Conservation (phyloP, 148 eudicot genomes). For the Drosera capensis region DNA sequence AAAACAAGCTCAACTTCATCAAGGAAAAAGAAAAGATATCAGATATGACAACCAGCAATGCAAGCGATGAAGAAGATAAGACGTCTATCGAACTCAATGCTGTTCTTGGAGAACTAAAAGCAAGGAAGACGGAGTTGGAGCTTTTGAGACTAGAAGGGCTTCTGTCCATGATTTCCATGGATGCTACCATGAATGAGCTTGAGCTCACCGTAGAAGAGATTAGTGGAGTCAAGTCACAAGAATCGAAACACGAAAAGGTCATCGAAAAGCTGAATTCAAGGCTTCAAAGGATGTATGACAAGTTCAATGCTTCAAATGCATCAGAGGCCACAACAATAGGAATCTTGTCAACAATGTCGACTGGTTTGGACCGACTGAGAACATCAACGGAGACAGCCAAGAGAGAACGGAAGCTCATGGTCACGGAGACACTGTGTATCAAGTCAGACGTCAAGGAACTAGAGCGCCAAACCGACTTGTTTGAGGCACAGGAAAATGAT, state of each 20-base stretch:
- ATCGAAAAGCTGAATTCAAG: slow-evolving; percentile 44
- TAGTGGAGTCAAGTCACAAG: slow-evolving; percentile 21
- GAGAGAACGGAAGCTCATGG: slow-evolving; percentile 26
- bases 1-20: slow-evolving; percentile 31
- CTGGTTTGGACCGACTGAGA: slow-evolving; percentile 30
- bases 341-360: slow-evolving; percentile 30
- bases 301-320: slow-evolving; percentile 30
- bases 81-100: slow-evolving; percentile 9
- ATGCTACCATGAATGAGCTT: slow-evolving; percentile 42
- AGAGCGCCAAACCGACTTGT: slow-evolving; percentile 31
- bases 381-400: slow-evolving; percentile 27
- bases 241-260: slow-evolving; percentile 26
- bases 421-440: slow-evolving; percentile 25
- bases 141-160: slow-evolving; percentile 29
- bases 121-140: slow-evolving; percentile 36
- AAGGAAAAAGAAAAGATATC: slow-evolving; percentile 31
- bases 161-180: slow-evolving; percentile 63
- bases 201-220: slow-evolving; percentile 18
- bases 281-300: slow-evolving; percentile 46
- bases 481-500: slow-evolving; percentile 32
- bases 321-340: slow-evolving; percentile 39
- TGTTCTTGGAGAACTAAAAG: slow-evolving; percentile 33
- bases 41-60: slow-evolving; percentile 4
- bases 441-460: slow-evolving; percentile 30
- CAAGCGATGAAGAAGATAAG: slow-evolving; percentile 5